These are phyloP conservation scores for Puccinia triticina DNA, from an alignment of 1,284 basidiomycete genomes.

Conservation along the genomic window DNA sequence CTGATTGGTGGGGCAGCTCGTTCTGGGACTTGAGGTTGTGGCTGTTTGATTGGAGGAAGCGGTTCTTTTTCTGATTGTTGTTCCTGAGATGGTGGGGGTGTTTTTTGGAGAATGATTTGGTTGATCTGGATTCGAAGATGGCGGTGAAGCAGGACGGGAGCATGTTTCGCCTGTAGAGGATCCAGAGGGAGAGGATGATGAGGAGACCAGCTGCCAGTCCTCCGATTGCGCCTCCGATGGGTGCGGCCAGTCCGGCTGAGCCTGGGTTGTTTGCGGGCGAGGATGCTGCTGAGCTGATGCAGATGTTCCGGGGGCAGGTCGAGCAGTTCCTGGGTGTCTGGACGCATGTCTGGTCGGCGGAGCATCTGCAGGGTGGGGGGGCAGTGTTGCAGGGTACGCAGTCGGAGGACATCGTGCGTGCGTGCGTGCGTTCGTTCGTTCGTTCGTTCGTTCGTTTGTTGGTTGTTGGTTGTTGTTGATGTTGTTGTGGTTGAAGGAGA, in stretches of 20 bases:
- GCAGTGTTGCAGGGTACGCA: slow-evolving; percentile 44
- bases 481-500: too few species aligned
- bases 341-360: slow-evolving; percentile 34
- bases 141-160: slow-evolving; percentile 10
- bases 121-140: background rate
- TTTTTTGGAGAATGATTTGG: background rate
- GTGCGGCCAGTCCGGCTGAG: background rate
- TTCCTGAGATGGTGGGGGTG: background rate
- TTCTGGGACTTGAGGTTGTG: background rate
- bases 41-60: background rate
- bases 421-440: too few species aligned
- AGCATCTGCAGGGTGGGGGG: slow-evolving; percentile 43
- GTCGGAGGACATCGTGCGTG: too few species aligned
- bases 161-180: slow-evolving; percentile 9
- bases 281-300: slow-evolving; percentile 14
- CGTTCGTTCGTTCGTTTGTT: background rate
- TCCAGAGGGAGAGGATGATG: slow-evolving; percentile 20
- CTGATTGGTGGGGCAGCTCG: background rate
- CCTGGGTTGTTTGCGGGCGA: background rate
- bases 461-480: background rate
- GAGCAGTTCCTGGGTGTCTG: slow-evolving; percentile 41
- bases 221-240: slow-evolving; percentile 37
- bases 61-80: background rate
- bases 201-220: slow-evolving; percentile 16
- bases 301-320: slow-evolving; percentile 40